Evolutionary conservation across 202 grass and related monocot species (phyloP), one percentile per base, ranked within the genome.

Genomic region (Carex arenaria): DNA sequence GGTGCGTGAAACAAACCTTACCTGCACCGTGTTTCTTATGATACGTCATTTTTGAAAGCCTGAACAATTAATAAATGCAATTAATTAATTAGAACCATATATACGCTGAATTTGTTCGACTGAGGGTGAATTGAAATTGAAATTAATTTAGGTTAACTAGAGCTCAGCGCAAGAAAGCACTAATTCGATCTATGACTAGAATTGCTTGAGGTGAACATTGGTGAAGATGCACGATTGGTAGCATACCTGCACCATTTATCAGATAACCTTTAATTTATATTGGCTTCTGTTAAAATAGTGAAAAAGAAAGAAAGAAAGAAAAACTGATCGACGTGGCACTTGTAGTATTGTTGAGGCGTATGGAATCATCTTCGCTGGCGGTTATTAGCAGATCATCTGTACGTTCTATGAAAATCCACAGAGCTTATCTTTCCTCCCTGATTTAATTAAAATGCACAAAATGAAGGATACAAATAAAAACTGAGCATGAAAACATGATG

Each of bases 21-120:
- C 92, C 96, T 87, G 91, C 89, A 67, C 96, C 93, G 71, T 99
- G 96, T 69, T 93, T 99, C 75, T 90, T 99, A 80, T 99, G 96
- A 89, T 96, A 94, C 82, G 96, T 99, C 65, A 88, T 96, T 89
- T 99, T 99, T 75, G 86, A 72, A 61, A 92, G 86, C 85, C 96
- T 99, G 81, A 78, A 84, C 70, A 64, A n/a, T n/a, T n/a, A n/a
- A 32, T 49, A 84, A 22, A 82, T 32, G 42, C 70, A 76, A 56
- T 77, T 18, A n/a, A n/a, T n/a, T n/a, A 10, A 56, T 57, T 34
- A 73, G 12, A 47, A 56, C 4, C 10, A 51, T 1, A 10, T 2
- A 4, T 66, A 13, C 23, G n/a, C n/a, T n/a, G n/a, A n/a, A 65
- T 34, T 65, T 14, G 63, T 65, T 65, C 12, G 63, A 67, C 34